These are phyloP conservation scores for Colletotrichum ledebouriae DNA, from an alignment of 2,329 filamentous ascomycete genomes.

Conservation along the genomic window DNA sequence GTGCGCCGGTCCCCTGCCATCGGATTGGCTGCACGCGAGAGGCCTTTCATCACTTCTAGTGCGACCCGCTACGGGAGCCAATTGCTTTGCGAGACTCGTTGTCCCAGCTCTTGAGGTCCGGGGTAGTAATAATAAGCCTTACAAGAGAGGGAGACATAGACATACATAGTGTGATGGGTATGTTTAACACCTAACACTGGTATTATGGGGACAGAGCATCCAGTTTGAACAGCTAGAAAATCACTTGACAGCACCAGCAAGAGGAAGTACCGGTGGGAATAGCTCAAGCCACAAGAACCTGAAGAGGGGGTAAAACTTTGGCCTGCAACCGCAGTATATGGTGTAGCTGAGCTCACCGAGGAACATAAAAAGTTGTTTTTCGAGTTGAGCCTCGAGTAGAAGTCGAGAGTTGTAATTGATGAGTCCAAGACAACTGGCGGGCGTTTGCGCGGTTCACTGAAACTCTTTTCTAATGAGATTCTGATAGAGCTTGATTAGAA, in stretches of 20 bases:
- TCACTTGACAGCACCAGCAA: too few species aligned
- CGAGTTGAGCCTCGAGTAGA: too few species aligned
- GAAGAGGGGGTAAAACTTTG: too few species aligned
- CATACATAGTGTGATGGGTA: background rate
- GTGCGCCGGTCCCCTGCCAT: slow-evolving; percentile 15
- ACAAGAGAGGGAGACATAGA: slow-evolving; percentile 6
- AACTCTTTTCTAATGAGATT: background rate
- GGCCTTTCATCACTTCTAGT: slow-evolving; percentile 13
- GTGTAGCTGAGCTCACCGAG: background rate
- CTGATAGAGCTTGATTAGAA: background rate
- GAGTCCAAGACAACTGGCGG: slow-evolving; percentile 20
- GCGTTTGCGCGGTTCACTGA: slow-evolving; percentile 4
- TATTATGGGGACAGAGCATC: too few species aligned
- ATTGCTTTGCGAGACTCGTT: background rate
- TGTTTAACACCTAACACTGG: too few species aligned
- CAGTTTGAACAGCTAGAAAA: too few species aligned
- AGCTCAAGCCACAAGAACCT: too few species aligned
- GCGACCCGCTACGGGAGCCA: slow-evolving; percentile 20
- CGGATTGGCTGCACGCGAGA: slow-evolving; percentile 4
- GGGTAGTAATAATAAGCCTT: background rate
- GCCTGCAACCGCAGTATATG: background rate
- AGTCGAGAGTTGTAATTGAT: background rate
- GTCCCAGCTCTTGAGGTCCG: slow-evolving; percentile 1
- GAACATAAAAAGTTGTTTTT: too few species aligned
- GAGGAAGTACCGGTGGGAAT: too few species aligned